Conservation (phyloP, 345 rosid genomes). For the Kandelia obovata region DNA sequence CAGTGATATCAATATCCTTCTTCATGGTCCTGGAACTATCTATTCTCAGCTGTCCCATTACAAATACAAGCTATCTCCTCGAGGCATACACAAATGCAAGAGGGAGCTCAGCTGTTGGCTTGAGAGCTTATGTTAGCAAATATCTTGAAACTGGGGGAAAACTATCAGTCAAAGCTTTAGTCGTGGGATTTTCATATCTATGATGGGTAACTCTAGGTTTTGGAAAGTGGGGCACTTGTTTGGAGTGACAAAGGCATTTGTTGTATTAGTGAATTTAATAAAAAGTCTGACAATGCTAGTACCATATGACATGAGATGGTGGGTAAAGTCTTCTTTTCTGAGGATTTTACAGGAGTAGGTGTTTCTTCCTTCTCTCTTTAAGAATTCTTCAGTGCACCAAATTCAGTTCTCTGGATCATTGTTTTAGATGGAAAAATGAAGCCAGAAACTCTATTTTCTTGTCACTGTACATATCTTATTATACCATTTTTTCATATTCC, state of each 20-base stretch:
- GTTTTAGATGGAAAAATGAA: slow-evolving; percentile 8
- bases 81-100: slow-evolving; percentile 96
- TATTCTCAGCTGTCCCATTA: slow-evolving; percentile 93
- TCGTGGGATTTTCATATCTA: slow-evolving; percentile 9
- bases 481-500: not conserved
- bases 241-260: slow-evolving; percentile 88
- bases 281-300: slow-evolving; percentile 96
- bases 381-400: not conserved
- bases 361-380: not conserved
- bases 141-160: slow-evolving; percentile 99
- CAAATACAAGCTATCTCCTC: slow-evolving; percentile 88
- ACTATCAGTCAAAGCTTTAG: slow-evolving; percentile 24
- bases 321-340: slow-evolving; percentile 15
- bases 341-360: not conserved
- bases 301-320: slow-evolving; percentile 88
- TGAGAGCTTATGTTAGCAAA: slow-evolving; percentile 90
- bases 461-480: no score
- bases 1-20: slow-evolving; percentile 89
- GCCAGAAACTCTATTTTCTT: not conserved
- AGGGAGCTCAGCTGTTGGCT: slow-evolving; percentile 98
- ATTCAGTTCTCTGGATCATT: not conserved
- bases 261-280: slow-evolving; percentile 93
- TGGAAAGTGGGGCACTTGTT: slow-evolving; percentile 95
- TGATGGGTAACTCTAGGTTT: slow-evolving; percentile 45
- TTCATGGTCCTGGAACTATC: slow-evolving; percentile 99